Base-by-base conservation (phyloP, 768 basidiomycete genomes). In the Amanita muscaria region DNA sequence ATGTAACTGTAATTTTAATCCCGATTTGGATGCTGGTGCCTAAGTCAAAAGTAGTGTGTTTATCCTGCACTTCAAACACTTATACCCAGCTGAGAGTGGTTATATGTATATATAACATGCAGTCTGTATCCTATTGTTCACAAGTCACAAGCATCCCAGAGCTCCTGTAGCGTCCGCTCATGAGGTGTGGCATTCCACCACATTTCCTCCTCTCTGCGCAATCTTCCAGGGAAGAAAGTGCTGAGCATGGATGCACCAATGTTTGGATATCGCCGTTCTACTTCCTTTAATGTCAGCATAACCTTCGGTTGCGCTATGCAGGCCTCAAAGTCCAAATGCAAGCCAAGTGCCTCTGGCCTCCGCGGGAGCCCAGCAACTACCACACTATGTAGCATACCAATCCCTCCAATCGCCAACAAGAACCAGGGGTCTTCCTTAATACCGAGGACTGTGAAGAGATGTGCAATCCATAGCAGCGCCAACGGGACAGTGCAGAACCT, bases 381-480 rank as follows among this genome's bases (percentile, higher is more conserved):
- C 19, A 37, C 23, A 22, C 23, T 37, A 22, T 37, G 35, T 22
- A 37, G 23, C 35, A 37, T 37, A 7, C 35, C 35, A 37, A 37
- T 37, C 35, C 35, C 35, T 37, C 35, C 35, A 12, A 37, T 14
- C 35, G 16, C 35, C 35, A 37, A 2, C 4, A 37, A 22, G 35
- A 37, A 37, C 35, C 35, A 37, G 35, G 35, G 35, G 14, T 14
- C 23, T 12, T 18, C 35, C 23, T 37, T 37, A 37, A 19, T 19
- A 19, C 35, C 35, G 15, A 37, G 35, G 35, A 37, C 35, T 7
- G 23, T 37, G 35, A 37, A 21, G 35, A 37, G 35, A 37, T 37
- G 35, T 19, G 14, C 35, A 37, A 37, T 19, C 35, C 35, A 37
- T 22, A 37, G 35, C 35, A 37, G 35, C 19, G 35, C 35, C n/a